phyloP scores from a whole-genome alignment of 176 grass and related monocot species.

The Leersia perrieri region DNA sequence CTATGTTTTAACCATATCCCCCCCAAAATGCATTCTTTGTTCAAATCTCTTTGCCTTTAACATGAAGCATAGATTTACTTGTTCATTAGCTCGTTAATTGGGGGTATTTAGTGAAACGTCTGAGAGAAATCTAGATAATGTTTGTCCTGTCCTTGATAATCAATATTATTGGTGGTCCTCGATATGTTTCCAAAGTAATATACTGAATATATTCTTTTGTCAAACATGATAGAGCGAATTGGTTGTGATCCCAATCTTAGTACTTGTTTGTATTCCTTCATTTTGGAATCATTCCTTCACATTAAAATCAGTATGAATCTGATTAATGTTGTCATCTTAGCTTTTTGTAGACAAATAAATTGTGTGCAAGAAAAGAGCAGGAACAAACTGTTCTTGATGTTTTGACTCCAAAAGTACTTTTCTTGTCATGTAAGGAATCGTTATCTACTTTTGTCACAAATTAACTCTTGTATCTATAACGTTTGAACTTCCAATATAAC shows the following conservation, averaged over 20 bases:
- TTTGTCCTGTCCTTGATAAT: too few species aligned
- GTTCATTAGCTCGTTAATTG: too few species aligned
- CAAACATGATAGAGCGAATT: background rate
- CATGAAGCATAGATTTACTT: too few species aligned
- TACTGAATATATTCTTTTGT: background rate
- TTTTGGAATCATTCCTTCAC: background rate
- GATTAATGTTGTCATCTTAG: background rate
- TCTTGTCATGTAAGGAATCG: background rate
- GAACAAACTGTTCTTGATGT: background rate
- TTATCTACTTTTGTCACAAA: background rate
- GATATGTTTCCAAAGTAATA: background rate
- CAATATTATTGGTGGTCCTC: too few species aligned
- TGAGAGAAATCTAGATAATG: too few species aligned
- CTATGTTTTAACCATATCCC: too few species aligned
- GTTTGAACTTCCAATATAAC: slow-evolving; percentile 6
- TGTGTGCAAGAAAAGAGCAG: background rate
- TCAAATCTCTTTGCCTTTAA: too few species aligned
- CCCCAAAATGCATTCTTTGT: too few species aligned
- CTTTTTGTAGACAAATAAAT: background rate
- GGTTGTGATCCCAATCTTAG: background rate
- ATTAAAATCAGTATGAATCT: background rate
- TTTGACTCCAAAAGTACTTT: background rate
- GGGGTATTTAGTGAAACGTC: too few species aligned
- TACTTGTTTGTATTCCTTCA: background rate
- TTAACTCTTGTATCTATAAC: background rate